Evolutionary conservation across 2,329 filamentous ascomycete species (phyloP), one percentile per base, ranked within the genome.

Genomic region (Phialophora verrucosa): DNA sequence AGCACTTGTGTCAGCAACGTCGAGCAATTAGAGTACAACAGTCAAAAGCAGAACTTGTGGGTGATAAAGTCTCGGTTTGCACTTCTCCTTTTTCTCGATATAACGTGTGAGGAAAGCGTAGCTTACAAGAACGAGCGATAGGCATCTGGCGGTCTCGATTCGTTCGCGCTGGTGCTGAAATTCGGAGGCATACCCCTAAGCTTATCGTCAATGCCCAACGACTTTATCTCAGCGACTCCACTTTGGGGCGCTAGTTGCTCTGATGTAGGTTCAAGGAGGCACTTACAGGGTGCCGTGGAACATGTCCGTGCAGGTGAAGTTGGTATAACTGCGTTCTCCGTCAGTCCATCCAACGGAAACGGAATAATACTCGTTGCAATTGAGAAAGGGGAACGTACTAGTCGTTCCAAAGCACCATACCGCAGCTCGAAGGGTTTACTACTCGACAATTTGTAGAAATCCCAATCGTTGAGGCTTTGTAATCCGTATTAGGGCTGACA

Each of bases 221-320:
- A 8, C 38, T 17, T 42, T n/a, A n/a, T 42, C 14, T 4, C 17
- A 4, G 1, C 17, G 17, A 42, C 38, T 42, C 14, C 14, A 17
- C 7, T 7, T 6, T 42, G 14, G 14, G 35, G 14, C 14, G 12
- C 14, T 42, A 6, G 17, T 42, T 14, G 14, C 14, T 17, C 38
- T 4, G 1, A 17, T 42, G 4, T 42, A 42, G 38, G 14, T 2
- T 14, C 38, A 42, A 17, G 17, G 67, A 8, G 56, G 17, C 44
- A 54, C 62, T 12, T 66, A 63, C n/a, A 70, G 42, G 2, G 63
- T 64, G 23, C 68, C 68, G 44, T 63, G 65, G 29, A 70, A 70
- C 31, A 63, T 63, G 29, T 68, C 35, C 10, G 63, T 61, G 53
- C 68, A 70, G 53, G 31, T 68, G 53, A 68, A 70, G 35, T 63